phyloP scores from a whole-genome alignment of 31 red algal species.

The Odonthalia washingtoniensis region DNA sequence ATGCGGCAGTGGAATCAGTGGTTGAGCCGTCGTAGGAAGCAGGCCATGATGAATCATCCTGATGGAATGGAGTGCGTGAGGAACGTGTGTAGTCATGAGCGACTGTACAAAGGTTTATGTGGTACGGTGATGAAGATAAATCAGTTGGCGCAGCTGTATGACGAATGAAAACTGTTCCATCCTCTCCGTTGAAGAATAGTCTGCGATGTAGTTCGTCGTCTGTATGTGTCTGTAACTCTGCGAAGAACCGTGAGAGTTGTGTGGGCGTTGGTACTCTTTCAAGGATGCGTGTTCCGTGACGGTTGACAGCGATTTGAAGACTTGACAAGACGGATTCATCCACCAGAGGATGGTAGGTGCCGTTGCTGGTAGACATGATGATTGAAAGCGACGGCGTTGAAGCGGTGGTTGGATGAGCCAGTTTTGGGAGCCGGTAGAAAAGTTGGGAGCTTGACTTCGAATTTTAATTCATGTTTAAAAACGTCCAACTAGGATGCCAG shows the following conservation, averaged over 20 bases:
- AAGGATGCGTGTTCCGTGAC: background rate
- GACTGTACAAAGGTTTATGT: background rate
- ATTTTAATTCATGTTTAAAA: no score
- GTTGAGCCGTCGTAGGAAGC: no score
- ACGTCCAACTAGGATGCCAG: no score
- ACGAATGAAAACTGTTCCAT: background rate
- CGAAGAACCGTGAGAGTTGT: background rate
- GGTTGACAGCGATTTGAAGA: background rate
- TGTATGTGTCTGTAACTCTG: background rate
- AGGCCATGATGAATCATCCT: no score
- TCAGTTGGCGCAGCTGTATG: no score
- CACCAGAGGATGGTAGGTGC: background rate
- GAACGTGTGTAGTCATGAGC: conserved; percentile 5
- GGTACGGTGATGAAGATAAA: background rate
- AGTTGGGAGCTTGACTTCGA: no score
- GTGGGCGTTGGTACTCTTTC: background rate
- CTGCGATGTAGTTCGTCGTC: background rate
- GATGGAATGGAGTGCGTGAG: no score
- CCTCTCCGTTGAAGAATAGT: background rate
- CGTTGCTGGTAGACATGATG: no score
- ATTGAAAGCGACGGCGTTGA: no score
- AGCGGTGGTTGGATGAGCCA: no score
- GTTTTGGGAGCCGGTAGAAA: no score
- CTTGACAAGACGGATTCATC: background rate
- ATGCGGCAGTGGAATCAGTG: no score